Evolutionary conservation across 208 protist genomes (phyloP), one percentile per base, ranked within the genome.

Genomic region (Leishmania amazonensis): DNA sequence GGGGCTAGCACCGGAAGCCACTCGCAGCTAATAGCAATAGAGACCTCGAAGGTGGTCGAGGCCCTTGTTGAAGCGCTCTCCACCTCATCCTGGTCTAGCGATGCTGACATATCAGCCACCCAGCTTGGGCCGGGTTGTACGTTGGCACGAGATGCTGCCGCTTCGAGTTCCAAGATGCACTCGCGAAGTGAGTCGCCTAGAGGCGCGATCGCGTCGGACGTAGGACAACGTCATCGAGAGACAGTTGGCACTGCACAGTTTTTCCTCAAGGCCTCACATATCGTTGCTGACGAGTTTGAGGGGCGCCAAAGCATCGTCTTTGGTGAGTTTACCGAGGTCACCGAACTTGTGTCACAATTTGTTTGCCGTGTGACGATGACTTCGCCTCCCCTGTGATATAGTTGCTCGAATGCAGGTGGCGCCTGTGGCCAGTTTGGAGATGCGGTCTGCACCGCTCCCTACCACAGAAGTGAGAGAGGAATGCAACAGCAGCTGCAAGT

Each of bases 51-150:
- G 19, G 81, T 78, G 11, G 81, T 93, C 0, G 76, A 89, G 15
- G 74, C 83, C 40, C 85, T 95, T 9, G 79, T 92, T 15, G 88
- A 92, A 58, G 89, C 83, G 21, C 81, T 95, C 57, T 95, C 91
- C 1, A 95, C 91, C 9, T 95, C 91, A 3, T 93, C 91, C 19
- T 95, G 89, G 91, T 93, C 89, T 19, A 87, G 83, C 67, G 70
- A 81, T 40, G 53, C 51, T 45, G 31, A 57, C 70, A 45, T n/a
- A 15, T 49, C 77, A n/a, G 64, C 15, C 21, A n/a, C 38, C 47
- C 68, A 60, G 19, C 31, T 47, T 0, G 77, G 57, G 11, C 65
- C 31, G 15, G 24, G 47, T 19, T 42, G 49, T 35, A 17, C 51
- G 15, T 28, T 51, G 17, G 2, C 5, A 42, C n/a, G 51, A 45